Conservation (phyloP, 139 green algal genomes). For the Chlorella sorokiniana region DNA sequence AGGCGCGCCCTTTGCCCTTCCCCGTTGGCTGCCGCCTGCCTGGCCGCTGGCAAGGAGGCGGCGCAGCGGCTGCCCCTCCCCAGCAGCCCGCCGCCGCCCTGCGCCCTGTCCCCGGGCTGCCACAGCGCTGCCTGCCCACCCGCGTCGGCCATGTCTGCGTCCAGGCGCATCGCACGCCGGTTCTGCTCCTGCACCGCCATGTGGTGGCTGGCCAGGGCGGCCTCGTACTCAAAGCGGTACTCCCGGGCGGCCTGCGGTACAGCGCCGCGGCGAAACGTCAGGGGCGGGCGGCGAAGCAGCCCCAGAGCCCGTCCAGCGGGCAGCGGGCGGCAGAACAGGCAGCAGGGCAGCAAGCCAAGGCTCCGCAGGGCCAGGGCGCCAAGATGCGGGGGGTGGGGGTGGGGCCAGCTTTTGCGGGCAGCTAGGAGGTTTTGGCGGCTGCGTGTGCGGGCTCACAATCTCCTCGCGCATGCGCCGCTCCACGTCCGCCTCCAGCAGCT, state of each 20-base stretch:
- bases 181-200: conserved; percentile 41
- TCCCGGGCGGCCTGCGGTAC: conserved; percentile 41
- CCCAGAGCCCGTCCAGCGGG: too few species aligned
- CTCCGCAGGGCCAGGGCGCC: too few species aligned
- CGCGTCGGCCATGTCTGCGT: conserved; percentile 20
- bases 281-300: background rate
- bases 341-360: too few species aligned
- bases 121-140: background rate
- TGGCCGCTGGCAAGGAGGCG: too few species aligned
- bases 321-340: too few species aligned
- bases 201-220: conserved; percentile 45
- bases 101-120: too few species aligned
- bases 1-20: too few species aligned
- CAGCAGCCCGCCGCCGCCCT: too few species aligned
- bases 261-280: background rate
- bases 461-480: conserved; percentile 49
- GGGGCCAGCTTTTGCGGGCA: too few species aligned
- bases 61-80: too few species aligned
- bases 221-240: conserved; percentile 56
- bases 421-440: background rate
- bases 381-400: too few species aligned
- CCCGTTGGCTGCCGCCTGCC: too few species aligned
- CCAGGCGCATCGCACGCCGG: conserved; percentile 19
- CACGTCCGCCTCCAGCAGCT: conserved; percentile 29
- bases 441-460: background rate